These are phyloP conservation scores for Penicillium frequentans DNA, from an alignment of 2,329 filamentous ascomycete genomes.

Conservation along the genomic window DNA sequence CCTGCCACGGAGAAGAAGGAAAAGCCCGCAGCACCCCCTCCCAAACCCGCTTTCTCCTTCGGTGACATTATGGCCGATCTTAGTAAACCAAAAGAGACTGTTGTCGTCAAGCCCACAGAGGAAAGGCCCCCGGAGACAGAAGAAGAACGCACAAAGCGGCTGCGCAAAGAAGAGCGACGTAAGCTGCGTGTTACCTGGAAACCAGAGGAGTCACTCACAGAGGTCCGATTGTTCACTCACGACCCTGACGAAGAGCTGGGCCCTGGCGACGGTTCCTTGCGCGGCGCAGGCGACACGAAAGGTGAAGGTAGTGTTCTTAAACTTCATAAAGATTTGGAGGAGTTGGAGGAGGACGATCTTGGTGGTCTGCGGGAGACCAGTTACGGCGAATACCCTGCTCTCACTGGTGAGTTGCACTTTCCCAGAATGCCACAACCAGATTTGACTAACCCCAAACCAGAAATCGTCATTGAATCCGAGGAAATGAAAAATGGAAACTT, in stretches of 20 bases:
- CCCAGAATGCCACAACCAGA: background rate
- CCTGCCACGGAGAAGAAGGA: constrained; percentile 38
- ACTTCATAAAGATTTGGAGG: constrained; percentile 55
- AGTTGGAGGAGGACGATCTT: constrained; percentile 62
- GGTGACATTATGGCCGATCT: constrained; percentile 51
- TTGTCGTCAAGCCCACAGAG: constrained; percentile 52
- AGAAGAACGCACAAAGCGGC: constrained; percentile 59
- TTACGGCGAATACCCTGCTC: constrained; percentile 34
- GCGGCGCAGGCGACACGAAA: constrained; percentile 60
- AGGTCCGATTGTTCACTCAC: constrained; percentile 61
- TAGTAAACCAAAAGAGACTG: constrained; percentile 58
- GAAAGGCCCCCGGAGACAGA: constrained; percentile 57
- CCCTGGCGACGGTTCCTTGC: constrained; percentile 58
- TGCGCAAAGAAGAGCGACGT: constrained; percentile 61
- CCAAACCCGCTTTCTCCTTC: constrained; percentile 49
- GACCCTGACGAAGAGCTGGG: constrained; percentile 64
- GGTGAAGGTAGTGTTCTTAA: constrained; percentile 56
- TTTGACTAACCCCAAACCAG: constrained; percentile 20
- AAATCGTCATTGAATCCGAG: constrained; percentile 41
- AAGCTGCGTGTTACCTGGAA: constrained; percentile 64
- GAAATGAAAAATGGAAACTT: constrained; percentile 37
- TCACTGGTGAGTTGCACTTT: constrained; percentile 33
- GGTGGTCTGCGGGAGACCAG: constrained; percentile 45
- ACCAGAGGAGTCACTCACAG: constrained; percentile 55
- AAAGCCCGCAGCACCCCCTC: constrained; percentile 28